Base-by-base conservation (phyloP, 441 rosid species). In the Gossypium gossypioides region DNA sequence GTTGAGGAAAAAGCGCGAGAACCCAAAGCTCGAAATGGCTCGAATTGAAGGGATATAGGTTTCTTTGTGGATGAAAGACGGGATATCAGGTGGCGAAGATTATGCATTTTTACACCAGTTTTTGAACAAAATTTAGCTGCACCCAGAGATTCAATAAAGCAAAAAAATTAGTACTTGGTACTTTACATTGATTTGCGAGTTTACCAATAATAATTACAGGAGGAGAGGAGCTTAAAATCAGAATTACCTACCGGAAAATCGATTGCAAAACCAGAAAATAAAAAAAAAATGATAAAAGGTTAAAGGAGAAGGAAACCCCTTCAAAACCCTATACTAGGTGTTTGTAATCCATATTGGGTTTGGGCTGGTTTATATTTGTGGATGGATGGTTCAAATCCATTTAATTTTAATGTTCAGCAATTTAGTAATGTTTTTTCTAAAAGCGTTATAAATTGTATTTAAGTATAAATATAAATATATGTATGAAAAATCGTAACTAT, bases 11-110 rank as follows among this genome's bases (percentile, higher is more conserved):
- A 86, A 15, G 73, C 69, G 54, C 84, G 83, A 3, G 48, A 55
- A 1, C 67, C 62, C 21, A 48, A 19, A 48, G 51, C 48, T 69
- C 46, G 63, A 64, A 77, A 83, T n/a, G 77, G 32, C 1, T 57
- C 74, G 22, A 34, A 52, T 44, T 29, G 65, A 66, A 70, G 29
- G 1, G 71, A n/a, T 6, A 16, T 34, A 12, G 74, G 68, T 73
- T 73, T 83, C 24, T 63, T 78, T 61, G 79, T 9, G 8, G 87
- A 73, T 1, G 85, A 79, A 27, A 87, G 48, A 55, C 87, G 86
- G 58, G 79, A 79, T 13, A 87, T 52, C 25, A 84, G 32, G 61
- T 74, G 82, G 15, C 72, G 76, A 42, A 89, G 77, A 58, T 76
- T 81, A 69, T 82, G 80, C 94, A 59, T 63, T 77, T 59, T 48